Base-by-base conservation (phyloP, 495 filamentous ascomycete species). In the Penicillium waksmanii region DNA sequence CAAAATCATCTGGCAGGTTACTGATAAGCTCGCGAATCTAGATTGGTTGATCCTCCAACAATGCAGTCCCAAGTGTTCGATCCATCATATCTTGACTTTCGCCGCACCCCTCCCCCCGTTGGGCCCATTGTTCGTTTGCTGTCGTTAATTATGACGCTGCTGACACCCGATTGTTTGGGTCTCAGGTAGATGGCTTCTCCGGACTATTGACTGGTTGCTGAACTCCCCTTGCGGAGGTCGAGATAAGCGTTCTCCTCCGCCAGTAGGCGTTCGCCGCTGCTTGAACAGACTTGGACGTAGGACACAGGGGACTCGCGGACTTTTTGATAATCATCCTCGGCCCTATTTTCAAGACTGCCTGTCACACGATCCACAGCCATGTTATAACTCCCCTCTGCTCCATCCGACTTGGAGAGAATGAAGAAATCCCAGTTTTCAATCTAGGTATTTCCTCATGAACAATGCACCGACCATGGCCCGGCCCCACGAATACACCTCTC, bases 211-310 rank as follows among this genome's bases (percentile, higher is more conserved):
- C 46, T 55, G 48, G 51, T 17, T 49, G 36, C 40, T 46, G 50
- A 53, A 33, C 57, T 62, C 65, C 65, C 66, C 67, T 71, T 70
- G 57, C 67, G 58, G 63, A 62, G 60, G 27, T 55, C 56, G 42
- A 68, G 74, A 77, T 77, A 77, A 77, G 73, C 69, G 54, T 60
- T 38, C 27, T 9, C 40, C n/a, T 56, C 56, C 46, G 38, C 65
- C 67, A 67, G 55, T 70, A 43, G 47, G 52, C 51, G 50, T 61
- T 50, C 12, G 36, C 46, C 46, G 42, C 40, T 15, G n/a, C 15
- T 21, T 3, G 42, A 44, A 44, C 42, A 17, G n/a, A 44, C 17
- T 44, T 44, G 17, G 15, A 13, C 42, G 38, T 31, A 52, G 35
- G 48, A 58, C 12, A 43, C 34, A 49, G 12, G 18, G 19, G 0